These are phyloP conservation scores for Pythium insidiosum DNA, from an alignment of 352 stramenopile species.

Conservation along the genomic window DNA sequence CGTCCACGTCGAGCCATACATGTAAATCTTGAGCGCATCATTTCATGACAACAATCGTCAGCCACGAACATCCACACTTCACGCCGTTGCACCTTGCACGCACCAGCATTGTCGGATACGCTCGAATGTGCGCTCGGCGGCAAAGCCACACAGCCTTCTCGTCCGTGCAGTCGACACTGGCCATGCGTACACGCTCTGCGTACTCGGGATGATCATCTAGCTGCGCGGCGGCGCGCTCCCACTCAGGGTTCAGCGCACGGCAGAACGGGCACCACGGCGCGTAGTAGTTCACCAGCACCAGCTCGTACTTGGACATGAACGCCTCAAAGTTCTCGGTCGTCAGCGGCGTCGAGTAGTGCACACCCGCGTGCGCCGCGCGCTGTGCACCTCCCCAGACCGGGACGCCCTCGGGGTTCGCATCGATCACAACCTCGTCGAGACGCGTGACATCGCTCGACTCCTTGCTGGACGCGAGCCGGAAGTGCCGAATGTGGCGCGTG, in stretches of 20 bases:
- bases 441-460: slow-evolving; percentile 21
- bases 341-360: slow-evolving; percentile 71
- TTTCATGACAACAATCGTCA: too few relatives aligned
- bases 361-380: slow-evolving; percentile 29
- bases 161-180: slow-evolving; percentile 74
- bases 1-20: slow-evolving; percentile 71
- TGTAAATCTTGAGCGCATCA: too few relatives aligned
- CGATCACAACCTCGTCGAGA: slow-evolving; percentile 65
- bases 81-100: neutral
- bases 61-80: neutral
- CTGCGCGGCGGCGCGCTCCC: slow-evolving; percentile 63
- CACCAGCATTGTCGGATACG: slow-evolving; percentile 77
- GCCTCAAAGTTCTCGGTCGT: slow-evolving; percentile 62
- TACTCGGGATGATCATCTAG: slow-evolving; percentile 72
- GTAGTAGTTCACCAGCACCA: slow-evolving; percentile 83
- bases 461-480: slow-evolving; percentile 39
- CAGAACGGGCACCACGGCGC: slow-evolving; percentile 76
- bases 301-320: slow-evolving; percentile 78
- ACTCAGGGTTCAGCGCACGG: slow-evolving; percentile 67
- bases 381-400: slow-evolving; percentile 58
- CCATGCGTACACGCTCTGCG: slow-evolving; percentile 69
- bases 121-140: slow-evolving; percentile 58
- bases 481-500: slow-evolving; percentile 74
- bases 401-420: slow-evolving; percentile 50
- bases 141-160: slow-evolving; percentile 53